Evolutionary conservation across 2,329 filamentous ascomycete genomes (phyloP), one percentile per base, ranked within the genome.

Genomic region (Xylaria arbuscula): DNA sequence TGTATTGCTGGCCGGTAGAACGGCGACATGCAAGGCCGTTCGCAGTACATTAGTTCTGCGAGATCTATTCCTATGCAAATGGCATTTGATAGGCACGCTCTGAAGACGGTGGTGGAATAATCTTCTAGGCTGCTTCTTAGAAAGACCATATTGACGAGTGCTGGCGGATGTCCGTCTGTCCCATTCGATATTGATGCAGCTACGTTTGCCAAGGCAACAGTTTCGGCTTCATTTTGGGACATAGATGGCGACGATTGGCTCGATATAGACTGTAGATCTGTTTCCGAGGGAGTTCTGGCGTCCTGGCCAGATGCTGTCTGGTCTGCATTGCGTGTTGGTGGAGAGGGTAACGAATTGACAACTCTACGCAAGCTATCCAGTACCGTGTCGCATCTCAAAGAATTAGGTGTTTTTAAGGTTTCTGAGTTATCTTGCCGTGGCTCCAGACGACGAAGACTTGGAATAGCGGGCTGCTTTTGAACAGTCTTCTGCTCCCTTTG

Each of bases 1-100:
- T 59, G 50, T 7, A 58, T 57, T 13, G 17, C 57, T 3, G 72
- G 68, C 1, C 63, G n/a, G 70, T 79, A 81, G 71, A 81, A 81
- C 1, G 78, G 79, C 1, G 80, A 81, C 61, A 75, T 71, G 40
- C 72, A 73, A 11, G 67, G 70, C 13, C 58, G 50, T 48, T 65
- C 68, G 42, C 75, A 76, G n/a, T 59, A 48, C 38, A 72, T 63
- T 19, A 76, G 53, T 11, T 73, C 68, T 3, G 68, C 48, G 7
- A 77, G 24, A 36, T 75, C 59, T 48, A 80, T 72, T 5, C 74
- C 75, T 3, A 79, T 72, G 28, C 67, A 70, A 8, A 68, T 69
- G 0, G 77, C 74, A 55, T 78, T 79, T 22, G 70, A 57, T 9
- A 78, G 34, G 42, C 67, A 75, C 5, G 76, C 76, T 11, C 62